These are phyloP conservation scores for Pythium vanterpoolii DNA, from an alignment of 352 stramenopile genomes.

Conservation along the genomic window DNA sequence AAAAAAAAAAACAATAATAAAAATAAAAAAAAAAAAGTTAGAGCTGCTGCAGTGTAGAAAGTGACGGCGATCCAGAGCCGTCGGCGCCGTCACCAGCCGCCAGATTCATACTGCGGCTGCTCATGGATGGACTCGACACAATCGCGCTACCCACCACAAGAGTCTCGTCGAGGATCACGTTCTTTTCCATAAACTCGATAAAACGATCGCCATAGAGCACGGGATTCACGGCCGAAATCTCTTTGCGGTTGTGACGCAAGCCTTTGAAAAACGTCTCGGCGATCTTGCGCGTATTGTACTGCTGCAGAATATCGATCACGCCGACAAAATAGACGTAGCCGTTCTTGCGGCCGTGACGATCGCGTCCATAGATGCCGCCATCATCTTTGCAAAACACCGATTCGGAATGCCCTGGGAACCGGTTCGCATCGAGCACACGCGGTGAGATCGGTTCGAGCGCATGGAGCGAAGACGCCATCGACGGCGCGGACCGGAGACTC, in stretches of 20 bases:
- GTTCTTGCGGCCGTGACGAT: conserved; percentile 61
- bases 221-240: conserved; percentile 87
- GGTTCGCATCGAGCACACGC: conserved; percentile 42
- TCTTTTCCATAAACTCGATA: conserved; percentile 85
- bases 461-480: conserved; percentile 19
- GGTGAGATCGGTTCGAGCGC: conserved; percentile 40
- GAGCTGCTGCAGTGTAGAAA: no score
- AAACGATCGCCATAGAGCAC: conserved; percentile 90
- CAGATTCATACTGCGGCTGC: conserved; percentile 3
- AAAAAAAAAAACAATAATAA: no score
- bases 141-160: conserved; percentile 15
- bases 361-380: conserved; percentile 65
- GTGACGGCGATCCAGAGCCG: no score
- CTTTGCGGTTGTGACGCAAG: conserved; percentile 76
- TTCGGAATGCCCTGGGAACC: conserved; percentile 43
- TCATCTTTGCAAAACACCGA: conserved; percentile 76
- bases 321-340: conserved; percentile 89
- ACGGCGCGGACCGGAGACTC: conserved; percentile 14
- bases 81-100: no score
- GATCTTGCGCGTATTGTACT: conserved; percentile 92
- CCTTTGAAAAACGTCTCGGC: conserved; percentile 89
- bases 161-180: conserved; percentile 67
- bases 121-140: background rate
- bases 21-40: no score
- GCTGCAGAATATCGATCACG: conserved; percentile 93